These are phyloP conservation scores for Ustilago cynodontis DNA, from an alignment of 1,284 basidiomycete genomes.

Conservation along the genomic window DNA sequence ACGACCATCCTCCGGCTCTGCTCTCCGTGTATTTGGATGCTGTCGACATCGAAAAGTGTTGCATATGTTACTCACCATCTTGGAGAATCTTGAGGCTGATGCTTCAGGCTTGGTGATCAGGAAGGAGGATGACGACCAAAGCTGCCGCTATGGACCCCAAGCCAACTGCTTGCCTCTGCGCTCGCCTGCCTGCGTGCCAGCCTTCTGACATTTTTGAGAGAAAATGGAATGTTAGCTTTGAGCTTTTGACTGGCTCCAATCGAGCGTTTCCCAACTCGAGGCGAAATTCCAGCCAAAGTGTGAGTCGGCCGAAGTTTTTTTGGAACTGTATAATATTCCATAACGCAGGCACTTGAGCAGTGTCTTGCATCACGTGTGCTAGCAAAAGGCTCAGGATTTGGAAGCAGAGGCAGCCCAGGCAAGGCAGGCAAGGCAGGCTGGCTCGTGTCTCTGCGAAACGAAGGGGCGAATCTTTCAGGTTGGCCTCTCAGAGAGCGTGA, in stretches of 20 bases:
- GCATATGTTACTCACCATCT: slow-evolving; percentile 44
- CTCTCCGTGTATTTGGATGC: neutral
- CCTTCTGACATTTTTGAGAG: too few relatives aligned
- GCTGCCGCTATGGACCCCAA: slow-evolving; percentile 18
- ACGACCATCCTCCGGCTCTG: neutral
- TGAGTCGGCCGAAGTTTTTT: neutral
- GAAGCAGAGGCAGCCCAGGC: too few relatives aligned
- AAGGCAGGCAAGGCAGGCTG: neutral
- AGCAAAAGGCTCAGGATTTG: too few relatives aligned
- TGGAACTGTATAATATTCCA: too few relatives aligned
- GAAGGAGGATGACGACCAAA: slow-evolving; percentile 38
- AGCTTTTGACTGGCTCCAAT: neutral
- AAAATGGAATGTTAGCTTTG: neutral
- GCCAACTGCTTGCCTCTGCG: too few relatives aligned
- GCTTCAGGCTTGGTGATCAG: slow-evolving; percentile 56
- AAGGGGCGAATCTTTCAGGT: neutral
- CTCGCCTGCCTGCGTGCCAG: neutral
- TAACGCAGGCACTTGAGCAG: too few relatives aligned
- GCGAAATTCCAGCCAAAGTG: too few relatives aligned
- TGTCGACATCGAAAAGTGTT: slow-evolving; percentile 7
- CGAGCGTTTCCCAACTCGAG: too few relatives aligned
- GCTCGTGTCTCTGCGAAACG: neutral
- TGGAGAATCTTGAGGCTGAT: slow-evolving; percentile 51
- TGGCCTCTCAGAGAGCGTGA: neutral
- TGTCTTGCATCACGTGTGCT: too few relatives aligned